These are phyloP conservation scores for Dendrobium officinale DNA, from an alignment of 106 monocot species.

Conservation along the genomic window DNA sequence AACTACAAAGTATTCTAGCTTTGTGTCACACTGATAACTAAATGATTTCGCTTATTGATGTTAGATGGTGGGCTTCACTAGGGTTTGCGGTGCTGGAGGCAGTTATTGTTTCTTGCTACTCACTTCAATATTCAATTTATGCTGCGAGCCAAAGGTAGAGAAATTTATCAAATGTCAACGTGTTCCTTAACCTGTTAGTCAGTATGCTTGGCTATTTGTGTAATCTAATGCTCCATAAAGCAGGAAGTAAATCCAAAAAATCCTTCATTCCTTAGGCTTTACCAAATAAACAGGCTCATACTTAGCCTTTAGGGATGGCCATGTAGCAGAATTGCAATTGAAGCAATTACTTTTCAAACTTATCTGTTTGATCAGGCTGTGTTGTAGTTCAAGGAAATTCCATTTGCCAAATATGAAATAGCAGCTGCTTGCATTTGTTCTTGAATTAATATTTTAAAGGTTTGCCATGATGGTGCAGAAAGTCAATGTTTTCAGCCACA, in stretches of 20 bases:
- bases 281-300: not conserved
- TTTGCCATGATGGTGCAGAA: too few species aligned
- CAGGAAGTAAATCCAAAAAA: conserved; percentile 1
- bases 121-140: conserved; percentile 95
- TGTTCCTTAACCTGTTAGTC: not conserved
- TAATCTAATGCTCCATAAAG: not conserved
- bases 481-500: too few species aligned
- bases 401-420: too few species aligned
- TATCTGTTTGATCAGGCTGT: not conserved
- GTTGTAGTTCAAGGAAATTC: too few species aligned
- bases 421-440: too few species aligned
- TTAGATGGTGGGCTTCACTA: conserved; percentile 95
- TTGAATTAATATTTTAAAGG: too few species aligned
- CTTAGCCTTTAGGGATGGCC: not conserved
- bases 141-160: conserved; percentile 64
- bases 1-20: not conserved
- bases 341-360: not conserved
- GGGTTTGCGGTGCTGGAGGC: conserved; percentile 79
- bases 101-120: conserved; percentile 72
- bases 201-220: not conserved
- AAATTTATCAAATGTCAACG: not conserved
- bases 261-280: not conserved
- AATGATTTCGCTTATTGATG: not conserved
- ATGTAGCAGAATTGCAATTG: not conserved
- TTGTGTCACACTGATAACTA: not conserved